Base-by-base conservation (phyloP, 192 early-diverging fungal genomes). In the Coemansia sp. region DNA sequence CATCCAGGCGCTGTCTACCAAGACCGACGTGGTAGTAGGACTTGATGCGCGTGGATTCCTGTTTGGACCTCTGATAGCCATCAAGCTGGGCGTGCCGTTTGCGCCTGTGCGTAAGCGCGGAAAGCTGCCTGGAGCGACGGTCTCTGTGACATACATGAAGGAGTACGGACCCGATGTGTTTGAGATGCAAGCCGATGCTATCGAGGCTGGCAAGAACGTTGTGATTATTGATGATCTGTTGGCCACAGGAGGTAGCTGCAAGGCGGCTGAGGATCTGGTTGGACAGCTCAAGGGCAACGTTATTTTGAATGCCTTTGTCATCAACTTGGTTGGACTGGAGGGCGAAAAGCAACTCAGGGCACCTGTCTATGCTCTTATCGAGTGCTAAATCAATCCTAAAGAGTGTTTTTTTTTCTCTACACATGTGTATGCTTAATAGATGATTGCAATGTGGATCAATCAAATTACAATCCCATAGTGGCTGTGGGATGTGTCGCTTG, bases 1-100 rank as follows among this genome's bases (percentile, higher is more conserved):
- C 64, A 77, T 90, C 65, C 70, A 57, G 50, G 82, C 84, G 25
- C 79, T 77, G 10, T 38, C 43, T n/a, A 75, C 84, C 46, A 85
- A 85, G 59, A 78, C 93, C 30, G 94, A 97, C 63, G 92, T 88
- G 20, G 79, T 99, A 56, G 88, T 95, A 39, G 97, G 94, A 36
- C 80, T 98, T 15, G 97, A 99, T 62, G 91, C 97, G 5, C 93
- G 97, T 69, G 96, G 96, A 11, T 99, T 99, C 79, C 79, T 99
- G 36, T 85, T 99, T 28, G 93, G 95, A 5, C 93, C 97, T 13
- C 70, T 90, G 69, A 80, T 99, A 33, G 95, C 95, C 25, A 71
- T 83, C 55, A 86, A 87, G 67, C 78, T 99, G 14, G 85, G 85
- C 37, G 87, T 87, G 53, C 82, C 88, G 18, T 99, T 99, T 78